A percentile compares a stretch with the other conserved stretches of the same genome.
phyloP scores from a whole-genome alignment of 345 rosid species.

The Acer negundo region DNA sequence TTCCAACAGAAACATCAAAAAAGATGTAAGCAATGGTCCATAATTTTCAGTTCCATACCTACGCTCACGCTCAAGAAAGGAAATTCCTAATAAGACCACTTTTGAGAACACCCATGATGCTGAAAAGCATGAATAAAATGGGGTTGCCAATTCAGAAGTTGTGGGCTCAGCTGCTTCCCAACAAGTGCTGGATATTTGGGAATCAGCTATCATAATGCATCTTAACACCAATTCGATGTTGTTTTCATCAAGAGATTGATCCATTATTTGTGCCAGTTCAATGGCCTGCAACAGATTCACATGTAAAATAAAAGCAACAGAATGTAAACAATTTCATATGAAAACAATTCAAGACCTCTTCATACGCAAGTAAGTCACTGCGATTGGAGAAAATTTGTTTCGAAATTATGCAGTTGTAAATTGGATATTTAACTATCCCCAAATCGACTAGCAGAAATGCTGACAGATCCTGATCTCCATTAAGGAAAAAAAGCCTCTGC shows the following conservation, averaged over 20 bases:
- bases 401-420: conserved; percentile 49
- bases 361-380: conserved; percentile 69
- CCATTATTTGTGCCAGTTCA: conserved; percentile 91
- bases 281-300: conserved; percentile 58
- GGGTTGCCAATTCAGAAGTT: conserved; percentile 29
- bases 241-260: conserved; percentile 66
- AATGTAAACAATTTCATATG: neutral
- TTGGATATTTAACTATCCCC: conserved; percentile 79
- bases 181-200: conserved; percentile 39
- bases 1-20: neutral
- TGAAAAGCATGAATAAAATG: conserved; percentile 53
- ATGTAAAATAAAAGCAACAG: conserved; percentile 18
- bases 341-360: conserved; percentile 65
- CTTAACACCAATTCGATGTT: conserved; percentile 48
- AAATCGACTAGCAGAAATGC: conserved; percentile 81
- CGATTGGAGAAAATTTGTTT: conserved; percentile 57
- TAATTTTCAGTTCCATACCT: conserved; percentile 53
- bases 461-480: conserved; percentile 85
- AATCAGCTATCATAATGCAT: conserved; percentile 68
- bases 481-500: conserved; percentile 95
- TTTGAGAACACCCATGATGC: conserved; percentile 87
- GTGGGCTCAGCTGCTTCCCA: conserved; percentile 28
- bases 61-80: conserved; percentile 75
- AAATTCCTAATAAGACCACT: conserved; percentile 76
- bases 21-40: neutral